Base-by-base conservation (phyloP, 352 stramenopile genomes). In the Peronospora farinosa region DNA sequence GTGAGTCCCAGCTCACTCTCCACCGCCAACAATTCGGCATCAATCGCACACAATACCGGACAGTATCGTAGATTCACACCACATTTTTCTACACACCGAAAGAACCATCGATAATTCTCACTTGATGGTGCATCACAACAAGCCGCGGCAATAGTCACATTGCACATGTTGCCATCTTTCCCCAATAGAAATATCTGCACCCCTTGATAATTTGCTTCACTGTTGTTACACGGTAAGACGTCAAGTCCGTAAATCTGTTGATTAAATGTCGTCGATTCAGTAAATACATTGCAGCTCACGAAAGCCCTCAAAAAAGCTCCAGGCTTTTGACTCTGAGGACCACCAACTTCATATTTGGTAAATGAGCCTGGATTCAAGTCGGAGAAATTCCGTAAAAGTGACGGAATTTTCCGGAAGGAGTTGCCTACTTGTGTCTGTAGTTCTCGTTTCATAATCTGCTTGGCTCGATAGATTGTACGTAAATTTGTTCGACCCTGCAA, bases 201-300 rank as follows among this genome's bases (percentile, higher is more conserved):
- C 0, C 68, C 70, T 13, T 75, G 54, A 38, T 77, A 82, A 21
- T 59, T 65, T 5, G 60, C 59, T 17, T 64, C 60, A 3, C 16
- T 36, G 46, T 73, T 54, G 55, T 30, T 21, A 47, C 56, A 60
- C 5, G 59, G 50, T 15, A 74, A 40, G n/a, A 59, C 69, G 10
- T 80, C 68, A 30, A 82, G 64, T 0, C 70, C 71, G 35, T 78
- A 74, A 28, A 85, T 60, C 51, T 80, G 74, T 51, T 82, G 74
- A 39, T 82, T 79, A 46, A 71, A 56, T 2, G 40, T 47, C 40
- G 67, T 67, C 5, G 67, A 62, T 11, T 50, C 33, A 0, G 57
- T 67, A 46, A 84, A 78, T n/a, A 74, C 64, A 3, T 47, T 63
- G n/a, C 59, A 74, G n/a, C 69, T 58, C 23, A 79, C 46, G 15